A percentile compares a stretch with the other conserved stretches of the same genome.
Conservation (phyloP, 768 basidiomycete species). For the Leucocoprinus leucothites region DNA sequence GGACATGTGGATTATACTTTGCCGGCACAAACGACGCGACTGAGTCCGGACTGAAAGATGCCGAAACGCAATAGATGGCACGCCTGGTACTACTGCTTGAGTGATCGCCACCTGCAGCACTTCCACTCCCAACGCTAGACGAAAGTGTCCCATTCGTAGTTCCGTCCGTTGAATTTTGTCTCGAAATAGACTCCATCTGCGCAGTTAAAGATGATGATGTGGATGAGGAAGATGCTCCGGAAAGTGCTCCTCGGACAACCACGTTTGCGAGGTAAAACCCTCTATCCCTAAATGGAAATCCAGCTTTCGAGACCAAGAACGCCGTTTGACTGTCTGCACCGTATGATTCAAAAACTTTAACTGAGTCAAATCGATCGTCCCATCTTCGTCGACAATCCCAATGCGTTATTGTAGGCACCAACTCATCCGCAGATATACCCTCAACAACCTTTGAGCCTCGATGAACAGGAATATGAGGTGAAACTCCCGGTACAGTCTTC, state of each 20-base stretch:
- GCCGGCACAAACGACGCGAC: slow-evolving; percentile 49
- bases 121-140: neutral
- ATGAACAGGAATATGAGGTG: slow-evolving; percentile 78
- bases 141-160: slow-evolving; percentile 23
- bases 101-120: slow-evolving; percentile 14
- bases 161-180: slow-evolving; percentile 40
- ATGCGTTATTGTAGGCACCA: slow-evolving; percentile 69
- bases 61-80: slow-evolving; percentile 78
- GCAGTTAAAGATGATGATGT: neutral
- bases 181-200: slow-evolving; percentile 23
- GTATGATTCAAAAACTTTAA: slow-evolving; percentile 67
- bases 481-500: slow-evolving; percentile 74
- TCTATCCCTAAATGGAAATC: slow-evolving; percentile 88
- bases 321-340: slow-evolving; percentile 70
- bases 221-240: slow-evolving; percentile 17
- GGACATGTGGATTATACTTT: slow-evolving; percentile 73
- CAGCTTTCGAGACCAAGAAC: slow-evolving; percentile 71
- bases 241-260: slow-evolving; percentile 53
- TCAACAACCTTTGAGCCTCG: slow-evolving; percentile 90
- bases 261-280: slow-evolving; percentile 83
- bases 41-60: slow-evolving; percentile 75
- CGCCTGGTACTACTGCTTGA: slow-evolving; percentile 39
- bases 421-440: slow-evolving; percentile 90
- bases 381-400: slow-evolving; percentile 73
- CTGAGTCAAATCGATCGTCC: slow-evolving; percentile 85